phyloP scores from a whole-genome alignment of 208 protist species.

The Leishmania gerbilli region DNA sequence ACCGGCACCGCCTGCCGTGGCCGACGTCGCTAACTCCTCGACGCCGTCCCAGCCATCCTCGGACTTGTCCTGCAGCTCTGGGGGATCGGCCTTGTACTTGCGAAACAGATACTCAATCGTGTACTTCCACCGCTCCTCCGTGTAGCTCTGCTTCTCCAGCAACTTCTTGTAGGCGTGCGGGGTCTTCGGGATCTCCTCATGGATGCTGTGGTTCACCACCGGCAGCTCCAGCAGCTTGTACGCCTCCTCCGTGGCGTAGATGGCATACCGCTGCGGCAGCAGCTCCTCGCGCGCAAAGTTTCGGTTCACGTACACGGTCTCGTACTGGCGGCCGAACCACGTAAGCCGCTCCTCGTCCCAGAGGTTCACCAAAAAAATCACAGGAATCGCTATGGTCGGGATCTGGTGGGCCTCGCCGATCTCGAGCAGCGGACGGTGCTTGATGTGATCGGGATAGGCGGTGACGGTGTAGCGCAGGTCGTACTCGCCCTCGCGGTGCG shows the following conservation, averaged over 20 bases:
- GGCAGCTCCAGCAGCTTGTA: slow-evolving; percentile 82
- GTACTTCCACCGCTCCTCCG: slow-evolving; percentile 91
- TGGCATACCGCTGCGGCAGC: slow-evolving; percentile 83
- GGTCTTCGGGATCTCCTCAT: slow-evolving; percentile 84
- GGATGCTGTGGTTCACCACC: slow-evolving; percentile 76
- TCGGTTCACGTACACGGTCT: slow-evolving; percentile 84
- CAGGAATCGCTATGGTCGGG: slow-evolving; percentile 69
- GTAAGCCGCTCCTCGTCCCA: slow-evolving; percentile 61
- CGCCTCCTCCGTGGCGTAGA: slow-evolving; percentile 88
- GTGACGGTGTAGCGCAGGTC: slow-evolving; percentile 81
- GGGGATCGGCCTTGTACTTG: slow-evolving; percentile 81
- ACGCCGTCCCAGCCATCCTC: slow-evolving; percentile 77
- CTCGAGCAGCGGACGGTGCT: slow-evolving; percentile 79
- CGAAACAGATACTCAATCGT: slow-evolving; percentile 90
- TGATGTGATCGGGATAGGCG: slow-evolving; percentile 77
- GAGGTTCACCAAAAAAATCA: slow-evolving; percentile 89
- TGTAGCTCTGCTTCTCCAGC: slow-evolving; percentile 84
- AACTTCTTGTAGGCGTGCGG: slow-evolving; percentile 80
- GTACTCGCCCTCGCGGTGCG: slow-evolving; percentile 75
- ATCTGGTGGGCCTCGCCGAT: slow-evolving; percentile 83
- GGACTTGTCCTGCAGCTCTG: slow-evolving; percentile 72
- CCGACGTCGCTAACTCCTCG: slow-evolving; percentile 49
- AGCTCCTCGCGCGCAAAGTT: slow-evolving; percentile 78
- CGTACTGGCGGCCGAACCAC: slow-evolving; percentile 82
- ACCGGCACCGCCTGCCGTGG: slow-evolving; percentile 26